A percentile compares a stretch with the other conserved stretches of the same genome.
Evolutionary conservation across 805 yeast genomes (phyloP).

Genomic region (Kluyveromyces lactis): DNA sequence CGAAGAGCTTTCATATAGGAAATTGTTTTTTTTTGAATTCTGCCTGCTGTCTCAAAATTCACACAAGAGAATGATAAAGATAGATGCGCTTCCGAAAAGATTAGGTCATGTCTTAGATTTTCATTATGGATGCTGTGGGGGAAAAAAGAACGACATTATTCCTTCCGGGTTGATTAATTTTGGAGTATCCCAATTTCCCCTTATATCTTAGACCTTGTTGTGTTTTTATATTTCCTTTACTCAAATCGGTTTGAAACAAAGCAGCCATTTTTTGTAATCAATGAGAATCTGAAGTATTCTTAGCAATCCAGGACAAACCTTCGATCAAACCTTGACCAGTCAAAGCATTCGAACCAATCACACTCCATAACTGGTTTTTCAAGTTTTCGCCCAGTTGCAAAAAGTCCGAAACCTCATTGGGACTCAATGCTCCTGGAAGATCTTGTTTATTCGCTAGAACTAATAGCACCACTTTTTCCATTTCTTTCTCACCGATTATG

Average conservation of each 20-base stretch:
- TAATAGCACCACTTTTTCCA: conserved; percentile 67
- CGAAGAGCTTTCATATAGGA: no score
- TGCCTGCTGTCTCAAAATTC: no score
- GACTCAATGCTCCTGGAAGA: conserved; percentile 59
- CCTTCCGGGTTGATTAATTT: no score
- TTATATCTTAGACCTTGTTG: no score
- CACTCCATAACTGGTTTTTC: conserved; percentile 77
- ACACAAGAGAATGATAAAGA: no score
- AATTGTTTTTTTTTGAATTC: background rate
- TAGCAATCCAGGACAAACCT: conserved; percentile 79
- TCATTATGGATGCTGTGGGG: no score
- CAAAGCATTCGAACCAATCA: conserved; percentile 82
- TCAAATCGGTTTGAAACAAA: no score
- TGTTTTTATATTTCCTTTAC: no score
- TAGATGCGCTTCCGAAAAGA: no score
- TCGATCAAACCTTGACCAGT: conserved; percentile 87
- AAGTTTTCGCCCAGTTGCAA: conserved; percentile 52
- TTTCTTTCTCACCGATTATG: conserved; percentile 75
- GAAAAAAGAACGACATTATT: no score
- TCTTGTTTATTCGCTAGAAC: conserved; percentile 90
- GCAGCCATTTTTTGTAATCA: background rate
- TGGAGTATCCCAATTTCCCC: no score
- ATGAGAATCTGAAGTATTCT: conserved; percentile 36
- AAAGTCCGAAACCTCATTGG: conserved; percentile 69
- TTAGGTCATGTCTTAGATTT: no score